Base-by-base conservation (phyloP, 2,329 filamentous ascomycete species). In the Dactylonectria macrodidyma region DNA sequence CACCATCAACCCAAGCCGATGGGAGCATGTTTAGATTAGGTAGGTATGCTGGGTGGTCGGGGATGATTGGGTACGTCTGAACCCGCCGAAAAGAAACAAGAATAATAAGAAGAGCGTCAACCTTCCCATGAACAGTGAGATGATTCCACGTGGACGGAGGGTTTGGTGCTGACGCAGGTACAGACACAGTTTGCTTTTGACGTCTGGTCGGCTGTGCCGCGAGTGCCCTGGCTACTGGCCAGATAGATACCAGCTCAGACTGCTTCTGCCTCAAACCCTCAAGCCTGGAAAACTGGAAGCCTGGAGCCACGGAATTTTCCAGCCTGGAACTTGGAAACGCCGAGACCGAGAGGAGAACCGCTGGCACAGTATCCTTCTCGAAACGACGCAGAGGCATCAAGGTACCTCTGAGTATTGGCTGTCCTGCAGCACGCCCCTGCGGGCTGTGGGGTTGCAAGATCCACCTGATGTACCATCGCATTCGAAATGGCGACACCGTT, bases 161-260 rank as follows among this genome's bases (percentile, higher is more conserved):
- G 57, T 57, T 62, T 61, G 54, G 68, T 66, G 59, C 51, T 60
- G 57, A 75, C 70, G 74, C 74, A 76, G 74, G 74, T 75, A 76
- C 74, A 58, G 52, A 55, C 46, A 33, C 51, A 30, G 30, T 30
- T 12, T 34, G 30, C 24, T n/a, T n/a, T 52, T 30, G 50, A 19
- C 50, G 16, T 30, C 48, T 24, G 22, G 26, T 8, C n/a, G n/a
- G 14, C 24, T 19, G 14, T 2, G 30, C 50, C 19, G 50, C 50
- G 19, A 30, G 26, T 30, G 26, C 26, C 26, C 33, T n/a, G 30
- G 30, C 48, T 11, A 24, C 26, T 33, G 14, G 12, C 30, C 30
- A 54, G 34, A 52, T 10, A 11, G 12, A 11, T 52, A 19, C 19
- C 19, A 19, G 12, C 19, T 38, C 51, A 19, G 16, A 14, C 33